Base-by-base conservation (phyloP, 345 rosid genomes). In the Camelina laxa region DNA sequence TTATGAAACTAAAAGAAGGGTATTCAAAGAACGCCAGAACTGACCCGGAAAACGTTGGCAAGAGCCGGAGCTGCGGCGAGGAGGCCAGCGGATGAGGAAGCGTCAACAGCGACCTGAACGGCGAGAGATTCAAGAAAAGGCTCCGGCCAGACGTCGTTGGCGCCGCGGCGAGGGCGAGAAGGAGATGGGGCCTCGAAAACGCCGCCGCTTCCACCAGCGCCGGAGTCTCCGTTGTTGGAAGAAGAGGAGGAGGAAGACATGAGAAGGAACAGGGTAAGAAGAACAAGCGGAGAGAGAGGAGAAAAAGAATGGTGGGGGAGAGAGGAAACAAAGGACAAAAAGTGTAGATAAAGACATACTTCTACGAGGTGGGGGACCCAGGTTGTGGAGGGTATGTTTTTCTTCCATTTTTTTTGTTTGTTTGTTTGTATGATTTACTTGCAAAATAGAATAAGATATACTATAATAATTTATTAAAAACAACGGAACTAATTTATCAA, bases 121-220 rank as follows among this genome's bases (percentile, higher is more conserved):
- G 96, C 97, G 16, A 95, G 90, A 39, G 93, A 89, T 76, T 95
- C 99, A 14, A 95, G 76, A 58, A 95, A 88, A 63, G 92, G 97
- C 65, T 90, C 97, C 0, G 97, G 99, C 99, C 99, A 95, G 7
- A 85, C 85, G 16, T 91, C 98, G 75, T 82, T 86, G 45, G 55
- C 67, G 33, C 78, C 82, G 33, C 84, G 87, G 13, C 81, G 88
- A 33, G 88, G 86, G 10, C 85, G 70, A 45, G 86, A 80, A 0
- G 88, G 83, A 2, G 96, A 90, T 5, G 88, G 92, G 64, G 88
- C 96, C 19, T 82, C 86, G 63, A 71, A 87, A 56, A 81, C 77
- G 6, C 70, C 78, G 15, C 77, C 60, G 17, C 80, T 38, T 66
- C 60, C 67, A 48, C 27, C 73, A 3, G 76, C 59, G 4, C 24